Evolutionary conservation across 2,329 filamentous ascomycete genomes (phyloP).

Genomic region (Talaromyces sp.): DNA sequence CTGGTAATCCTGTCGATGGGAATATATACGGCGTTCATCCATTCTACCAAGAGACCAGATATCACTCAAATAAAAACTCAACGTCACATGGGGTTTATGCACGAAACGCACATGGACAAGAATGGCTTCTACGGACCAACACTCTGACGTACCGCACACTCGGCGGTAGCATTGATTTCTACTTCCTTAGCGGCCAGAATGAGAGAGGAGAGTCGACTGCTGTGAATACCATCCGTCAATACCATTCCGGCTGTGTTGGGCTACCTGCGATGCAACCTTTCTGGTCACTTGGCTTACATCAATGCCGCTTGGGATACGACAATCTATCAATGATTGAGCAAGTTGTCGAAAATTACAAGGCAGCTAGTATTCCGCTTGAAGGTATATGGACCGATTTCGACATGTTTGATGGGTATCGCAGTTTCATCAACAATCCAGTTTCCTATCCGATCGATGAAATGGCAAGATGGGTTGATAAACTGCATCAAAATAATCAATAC

Average conservation of each 20-base stretch:
- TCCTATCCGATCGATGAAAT: background rate
- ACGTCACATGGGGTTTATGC: background rate
- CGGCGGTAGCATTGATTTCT: background rate
- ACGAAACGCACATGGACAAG: background rate
- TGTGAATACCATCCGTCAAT: slow-evolving; percentile 59
- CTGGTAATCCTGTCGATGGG: background rate
- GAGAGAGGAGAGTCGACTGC: background rate
- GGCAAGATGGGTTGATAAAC: background rate
- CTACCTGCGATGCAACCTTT: slow-evolving; percentile 77
- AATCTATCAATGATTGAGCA: slow-evolving; percentile 38
- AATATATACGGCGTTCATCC: background rate
- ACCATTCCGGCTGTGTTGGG: slow-evolving; percentile 64
- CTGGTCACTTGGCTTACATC: slow-evolving; percentile 76
- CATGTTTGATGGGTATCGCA: background rate
- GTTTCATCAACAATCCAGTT: background rate
- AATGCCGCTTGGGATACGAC: slow-evolving; percentile 77
- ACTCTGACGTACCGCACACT: background rate
- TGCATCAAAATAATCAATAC: background rate
- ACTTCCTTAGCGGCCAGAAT: background rate
- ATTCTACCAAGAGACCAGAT: background rate
- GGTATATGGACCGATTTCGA: background rate
- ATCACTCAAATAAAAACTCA: background rate
- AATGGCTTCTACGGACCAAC: background rate
- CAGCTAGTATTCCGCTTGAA: background rate
- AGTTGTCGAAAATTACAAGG: background rate